Percentiles rank a stretch among this genome's conserved stretches.
phyloP scores from a whole-genome alignment of 495 filamentous ascomycete species.

The Bombardia bombarda region DNA sequence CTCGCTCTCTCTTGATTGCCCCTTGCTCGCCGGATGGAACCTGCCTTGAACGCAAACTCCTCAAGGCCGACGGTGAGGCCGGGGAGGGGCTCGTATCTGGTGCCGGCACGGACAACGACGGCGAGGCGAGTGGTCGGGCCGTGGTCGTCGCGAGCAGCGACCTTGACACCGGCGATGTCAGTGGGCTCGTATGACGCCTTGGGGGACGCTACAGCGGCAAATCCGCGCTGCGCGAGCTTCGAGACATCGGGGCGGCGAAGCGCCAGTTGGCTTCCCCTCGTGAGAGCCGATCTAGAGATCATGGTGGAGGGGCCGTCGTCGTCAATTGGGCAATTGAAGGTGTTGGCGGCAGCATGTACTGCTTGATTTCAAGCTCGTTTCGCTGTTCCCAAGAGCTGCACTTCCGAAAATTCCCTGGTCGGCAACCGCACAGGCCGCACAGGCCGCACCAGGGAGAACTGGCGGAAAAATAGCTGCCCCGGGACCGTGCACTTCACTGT shows the following conservation, averaged over 20 bases:
- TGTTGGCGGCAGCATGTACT: conserved; percentile 25
- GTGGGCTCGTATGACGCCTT: conserved; percentile 78
- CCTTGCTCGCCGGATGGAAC: conserved; percentile 17
- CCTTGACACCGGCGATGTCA: conserved; percentile 79
- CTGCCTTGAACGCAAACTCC: conserved; percentile 93
- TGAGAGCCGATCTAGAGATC: conserved; percentile 75
- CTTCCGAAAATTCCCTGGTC: conserved; percentile 33
- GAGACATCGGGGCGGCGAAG: conserved; percentile 56
- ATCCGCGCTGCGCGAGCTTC: conserved; percentile 51
- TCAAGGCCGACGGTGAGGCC: conserved; percentile 85
- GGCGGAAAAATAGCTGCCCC: conserved; percentile 27
- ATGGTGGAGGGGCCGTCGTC: conserved; percentile 55
- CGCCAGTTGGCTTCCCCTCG: conserved; percentile 70
- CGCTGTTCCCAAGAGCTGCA: conserved; percentile 15
- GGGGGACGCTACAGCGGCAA: conserved; percentile 72
- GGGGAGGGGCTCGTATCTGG: conserved; percentile 80
- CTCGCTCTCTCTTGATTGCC: not conserved
- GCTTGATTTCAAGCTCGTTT: conserved; percentile 12
- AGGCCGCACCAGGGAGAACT: too few relatives aligned
- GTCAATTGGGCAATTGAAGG: conserved; percentile 36
- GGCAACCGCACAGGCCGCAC: conserved; percentile 7
- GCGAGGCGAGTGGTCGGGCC: conserved; percentile 86
- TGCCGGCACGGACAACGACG: conserved; percentile 85
- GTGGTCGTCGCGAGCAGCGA: conserved; percentile 77
- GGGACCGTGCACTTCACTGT: conserved; percentile 7